Base-by-base conservation (phyloP, 2,329 filamentous ascomycete species). In the Stromatinia cepivora region DNA sequence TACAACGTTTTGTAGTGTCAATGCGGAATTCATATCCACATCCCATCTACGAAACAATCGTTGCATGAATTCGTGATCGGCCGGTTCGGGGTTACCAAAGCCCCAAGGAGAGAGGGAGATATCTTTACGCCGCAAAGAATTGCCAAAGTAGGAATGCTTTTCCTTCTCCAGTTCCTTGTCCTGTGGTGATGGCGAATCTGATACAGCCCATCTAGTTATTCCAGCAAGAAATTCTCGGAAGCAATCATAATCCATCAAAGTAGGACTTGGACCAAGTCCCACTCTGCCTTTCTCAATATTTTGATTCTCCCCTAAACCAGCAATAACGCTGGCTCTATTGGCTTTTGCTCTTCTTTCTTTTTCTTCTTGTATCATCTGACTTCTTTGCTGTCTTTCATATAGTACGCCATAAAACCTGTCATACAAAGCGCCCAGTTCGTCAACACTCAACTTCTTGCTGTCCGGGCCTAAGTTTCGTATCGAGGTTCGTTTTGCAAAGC, bases 391-490 rank as follows among this genome's bases (percentile, higher is more conserved):
- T 66, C 93, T 88, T 79, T 98, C 94, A 78, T 98, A 98, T 17
- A 99, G 80, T 1, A 97, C 88, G 34, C 88, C 90, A 78, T 97
- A 98, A 80, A 98, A 99, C 54, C 92, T 88, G 79, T 99, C 95
- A 77, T 99, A 99, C 31, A 98, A 83, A 53, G 92, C 91, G 42
- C 93, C 92, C 5, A 99, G 85, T 77, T 99, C 95, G 63, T 94
- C 93, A 9, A 90, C 84, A 76, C 88, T 92, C 46, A 99, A 83
- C 66, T 94, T 87, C 81, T 98, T 99, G 83, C 94, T 97, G 75
- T 99, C 95, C 0, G 94, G 93, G 0, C 95, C 95, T 36, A 99
- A 86, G 76, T 99, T 99, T 48, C 95, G 87, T 72, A 99, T 97
- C 1, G 94, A 96, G 3, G 95, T 99, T 73, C 95, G 88, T 82